phyloP scores from a whole-genome alignment of 2,329 filamentous ascomycete species.

The Fusarium temperatum region DNA sequence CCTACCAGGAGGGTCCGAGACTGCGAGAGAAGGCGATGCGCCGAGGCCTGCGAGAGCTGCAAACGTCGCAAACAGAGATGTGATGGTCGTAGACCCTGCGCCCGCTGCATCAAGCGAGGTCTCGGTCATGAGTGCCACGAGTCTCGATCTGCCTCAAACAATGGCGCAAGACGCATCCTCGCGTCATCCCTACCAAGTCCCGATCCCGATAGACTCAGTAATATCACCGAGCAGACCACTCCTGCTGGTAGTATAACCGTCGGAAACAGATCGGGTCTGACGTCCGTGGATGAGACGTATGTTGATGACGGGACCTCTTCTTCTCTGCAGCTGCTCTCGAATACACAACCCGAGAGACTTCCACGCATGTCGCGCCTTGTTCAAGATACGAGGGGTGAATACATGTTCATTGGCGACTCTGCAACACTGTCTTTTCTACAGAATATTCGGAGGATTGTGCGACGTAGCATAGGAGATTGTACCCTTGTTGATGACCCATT shows the following conservation, averaged over 20 bases:
- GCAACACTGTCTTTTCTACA: constrained; percentile 48
- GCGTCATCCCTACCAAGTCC: constrained; percentile 40
- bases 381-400: constrained; percentile 45
- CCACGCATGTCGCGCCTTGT: constrained; percentile 46
- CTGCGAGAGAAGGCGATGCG: constrained; percentile 37
- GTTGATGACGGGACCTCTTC: constrained; percentile 20
- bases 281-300: constrained; percentile 13
- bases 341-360: constrained; percentile 37
- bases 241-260: constrained; percentile 17
- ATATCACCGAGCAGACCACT: constrained; percentile 22
- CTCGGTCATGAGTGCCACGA: constrained; percentile 36
- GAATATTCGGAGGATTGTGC: constrained; percentile 46
- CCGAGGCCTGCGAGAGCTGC: constrained; percentile 40
- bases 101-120: constrained; percentile 39
- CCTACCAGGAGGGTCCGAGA: constrained; percentile 41
- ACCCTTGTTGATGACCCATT: constrained; percentile 48
- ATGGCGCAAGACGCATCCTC: constrained; percentile 20
- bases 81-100: constrained; percentile 36
- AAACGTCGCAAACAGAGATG: constrained; percentile 41
- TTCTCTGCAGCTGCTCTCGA: constrained; percentile 34
- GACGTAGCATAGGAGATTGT: constrained; percentile 44
- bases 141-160: not conserved
- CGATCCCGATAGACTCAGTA: constrained; percentile 38
- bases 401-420: constrained; percentile 51
- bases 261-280: constrained; percentile 11